A percentile compares a stretch with the other conserved stretches of the same genome.
Evolutionary conservation across 2,329 filamentous ascomycete species (phyloP).

Genomic region (Mycosphaerelloides madeirae): DNA sequence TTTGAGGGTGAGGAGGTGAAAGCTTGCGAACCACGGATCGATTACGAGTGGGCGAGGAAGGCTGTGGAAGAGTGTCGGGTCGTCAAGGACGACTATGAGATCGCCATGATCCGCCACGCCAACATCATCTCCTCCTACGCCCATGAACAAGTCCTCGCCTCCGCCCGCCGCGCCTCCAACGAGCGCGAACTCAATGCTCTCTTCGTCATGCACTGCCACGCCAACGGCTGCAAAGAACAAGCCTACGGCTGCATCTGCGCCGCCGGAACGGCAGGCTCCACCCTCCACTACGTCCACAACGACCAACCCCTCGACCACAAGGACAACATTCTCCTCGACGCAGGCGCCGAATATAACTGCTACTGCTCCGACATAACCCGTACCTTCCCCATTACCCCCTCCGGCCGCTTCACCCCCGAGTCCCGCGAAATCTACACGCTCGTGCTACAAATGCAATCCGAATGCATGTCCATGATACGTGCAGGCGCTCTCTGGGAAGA

Average conservation of each 20-base stretch:
- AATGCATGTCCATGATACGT: slow-evolving; percentile 68
- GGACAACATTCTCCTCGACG: slow-evolving; percentile 77
- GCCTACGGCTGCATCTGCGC: slow-evolving; percentile 86
- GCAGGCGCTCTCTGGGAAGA: slow-evolving; percentile 75
- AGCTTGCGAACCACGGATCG: slow-evolving; percentile 61
- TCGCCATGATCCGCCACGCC: slow-evolving; percentile 75
- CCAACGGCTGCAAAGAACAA: slow-evolving; percentile 72
- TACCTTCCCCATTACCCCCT: slow-evolving; percentile 68
- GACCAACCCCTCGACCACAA: slow-evolving; percentile 64
- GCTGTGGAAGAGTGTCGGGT: slow-evolving; percentile 79
- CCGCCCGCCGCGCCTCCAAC: slow-evolving; percentile 61
- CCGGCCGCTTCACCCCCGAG: slow-evolving; percentile 64
- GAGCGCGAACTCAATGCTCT: slow-evolving; percentile 79
- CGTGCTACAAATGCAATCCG: slow-evolving; percentile 80
- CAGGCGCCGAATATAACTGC: slow-evolving; percentile 56
- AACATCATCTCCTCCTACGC: slow-evolving; percentile 74
- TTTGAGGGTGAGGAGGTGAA: slow-evolving; percentile 58
- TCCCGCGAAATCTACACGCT: slow-evolving; percentile 55
- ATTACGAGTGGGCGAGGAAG: slow-evolving; percentile 51
- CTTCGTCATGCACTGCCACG: slow-evolving; percentile 72
- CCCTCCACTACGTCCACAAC: slow-evolving; percentile 83
- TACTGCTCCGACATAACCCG: slow-evolving; percentile 65
- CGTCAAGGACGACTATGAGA: slow-evolving; percentile 78
- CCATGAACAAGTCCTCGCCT: slow-evolving; percentile 65
- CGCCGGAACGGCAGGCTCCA: slow-evolving; percentile 72